phyloP scores from a whole-genome alignment of 768 basidiomycete genomes.

The Mycena maculata region DNA sequence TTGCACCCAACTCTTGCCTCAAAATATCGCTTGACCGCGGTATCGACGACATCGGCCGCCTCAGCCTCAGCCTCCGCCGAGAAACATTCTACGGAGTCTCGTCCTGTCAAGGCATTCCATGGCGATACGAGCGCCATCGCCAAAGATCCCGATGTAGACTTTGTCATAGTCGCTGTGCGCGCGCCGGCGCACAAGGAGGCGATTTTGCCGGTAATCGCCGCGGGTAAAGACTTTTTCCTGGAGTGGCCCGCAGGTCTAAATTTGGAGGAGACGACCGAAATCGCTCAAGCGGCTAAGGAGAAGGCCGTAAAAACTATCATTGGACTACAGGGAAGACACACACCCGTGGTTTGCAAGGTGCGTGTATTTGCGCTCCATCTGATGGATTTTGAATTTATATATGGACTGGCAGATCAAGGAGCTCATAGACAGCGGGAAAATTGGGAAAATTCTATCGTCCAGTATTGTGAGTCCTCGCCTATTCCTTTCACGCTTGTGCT shows the following conservation, averaged over 20 bases:
- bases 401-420: constrained; percentile 47
- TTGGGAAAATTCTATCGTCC: constrained; percentile 46
- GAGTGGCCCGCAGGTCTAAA: constrained; percentile 54
- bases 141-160: constrained; percentile 49
- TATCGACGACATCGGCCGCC: constrained; percentile 47
- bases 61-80: constrained; percentile 46
- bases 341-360: constrained; percentile 45
- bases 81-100: constrained; percentile 43
- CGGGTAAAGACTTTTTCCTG: constrained; percentile 52
- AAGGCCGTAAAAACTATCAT: constrained; percentile 47
- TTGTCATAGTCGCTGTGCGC: constrained; percentile 51
- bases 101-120: constrained; percentile 47
- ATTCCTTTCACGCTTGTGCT: background rate
- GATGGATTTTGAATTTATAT: background rate
- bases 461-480: constrained; percentile 36
- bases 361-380: background rate
- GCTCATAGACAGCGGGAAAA: constrained; percentile 43
- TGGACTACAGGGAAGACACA: constrained; percentile 50
- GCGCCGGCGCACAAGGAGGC: constrained; percentile 44
- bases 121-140: constrained; percentile 45
- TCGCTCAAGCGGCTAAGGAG: constrained; percentile 45
- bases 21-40: constrained; percentile 46
- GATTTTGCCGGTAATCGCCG: constrained; percentile 47
- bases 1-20: constrained; percentile 32
- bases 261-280: constrained; percentile 46